Conservation (phyloP, 805 yeast species). For the Nakazawaea wyomingensis region DNA sequence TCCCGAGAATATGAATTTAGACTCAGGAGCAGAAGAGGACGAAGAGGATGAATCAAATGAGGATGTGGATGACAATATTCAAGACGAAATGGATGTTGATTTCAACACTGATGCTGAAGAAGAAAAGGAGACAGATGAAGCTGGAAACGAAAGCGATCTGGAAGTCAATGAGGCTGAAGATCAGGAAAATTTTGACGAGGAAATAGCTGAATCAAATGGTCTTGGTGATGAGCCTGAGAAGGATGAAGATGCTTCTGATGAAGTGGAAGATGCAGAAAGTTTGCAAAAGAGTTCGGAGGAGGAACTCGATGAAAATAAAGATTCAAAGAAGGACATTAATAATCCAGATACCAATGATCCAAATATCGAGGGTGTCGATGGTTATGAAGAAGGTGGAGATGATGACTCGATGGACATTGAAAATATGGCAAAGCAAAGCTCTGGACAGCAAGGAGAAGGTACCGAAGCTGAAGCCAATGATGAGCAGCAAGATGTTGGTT, state of each 20-base stretch:
- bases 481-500: constrained; percentile 60
- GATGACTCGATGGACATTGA: constrained; percentile 27
- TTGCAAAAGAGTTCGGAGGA: constrained; percentile 19
- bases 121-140: constrained; percentile 24
- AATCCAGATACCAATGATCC: constrained; percentile 24
- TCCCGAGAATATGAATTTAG: constrained; percentile 89
- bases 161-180: constrained; percentile 17
- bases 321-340: constrained; percentile 21
- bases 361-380: constrained; percentile 24
- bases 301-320: constrained; percentile 26
- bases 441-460: constrained; percentile 30
- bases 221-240: too few species aligned
- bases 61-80: constrained; percentile 29
- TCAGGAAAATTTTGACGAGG: too few species aligned
- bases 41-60: constrained; percentile 32
- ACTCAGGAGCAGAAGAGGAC: constrained; percentile 67
- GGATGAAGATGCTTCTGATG: constrained; percentile 16
- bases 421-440: constrained; percentile 28
- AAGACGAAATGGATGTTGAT: constrained; percentile 25
- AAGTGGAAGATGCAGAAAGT: constrained; percentile 21
- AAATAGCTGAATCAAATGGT: too few species aligned
- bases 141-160: constrained; percentile 17
- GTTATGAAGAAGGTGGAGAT: constrained; percentile 28
- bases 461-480: constrained; percentile 31
- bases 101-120: constrained; percentile 26